Base-by-base conservation (phyloP, 371 early-diverging fungal species). In the Apophysomyces trapeziformis region DNA sequence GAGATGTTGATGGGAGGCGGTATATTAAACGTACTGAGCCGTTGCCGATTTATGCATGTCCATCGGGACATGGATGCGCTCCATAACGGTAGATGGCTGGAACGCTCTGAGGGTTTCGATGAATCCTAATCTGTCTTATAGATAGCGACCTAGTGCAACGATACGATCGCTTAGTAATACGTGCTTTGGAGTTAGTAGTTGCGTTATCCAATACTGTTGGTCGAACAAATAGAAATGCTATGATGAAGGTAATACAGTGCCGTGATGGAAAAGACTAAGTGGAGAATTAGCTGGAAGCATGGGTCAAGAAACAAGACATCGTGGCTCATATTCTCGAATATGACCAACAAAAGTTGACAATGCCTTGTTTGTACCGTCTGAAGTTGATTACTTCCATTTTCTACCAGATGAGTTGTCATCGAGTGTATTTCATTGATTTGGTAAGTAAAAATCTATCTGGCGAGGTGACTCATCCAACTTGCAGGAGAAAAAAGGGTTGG, bases 1-100 rank as follows among this genome's bases (percentile, higher is more conserved):
- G 85, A 86, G 46, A 80, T 85, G 68, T 77, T 96, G 21, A 56
- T 94, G 16, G 91, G 92, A 38, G 79, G 79, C 67, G 91, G 92
- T 8, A 70, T 93, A 13, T 62, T 95, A 14, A 93, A 92, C 26
- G 80, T 76, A 26, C 80, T 95, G n/a, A 73, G 87, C 16, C 85
- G 87, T 60, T 85, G 87, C 57, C 75, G 81, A 14, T 90, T 91
- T 69, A 68, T 95, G 35, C 90, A 93, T 66, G 76, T 85, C 59
- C 76, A 84, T 4, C 89, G 92, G 41, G 85, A 86, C 35, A 61
- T 68, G 41, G 75, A 72, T 47, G 54, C 58, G 64, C 43, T 11
- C 16, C 41, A 57, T 57, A 32, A 43, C 16, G 54, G 54, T 50
- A 50, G 4, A 50, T 21, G 21, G 7, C 21, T 4, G 9, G 21